Base-by-base conservation (phyloP, 352 stramenopile genomes). In the Hyaloperonospora arabidopsidis region DNA sequence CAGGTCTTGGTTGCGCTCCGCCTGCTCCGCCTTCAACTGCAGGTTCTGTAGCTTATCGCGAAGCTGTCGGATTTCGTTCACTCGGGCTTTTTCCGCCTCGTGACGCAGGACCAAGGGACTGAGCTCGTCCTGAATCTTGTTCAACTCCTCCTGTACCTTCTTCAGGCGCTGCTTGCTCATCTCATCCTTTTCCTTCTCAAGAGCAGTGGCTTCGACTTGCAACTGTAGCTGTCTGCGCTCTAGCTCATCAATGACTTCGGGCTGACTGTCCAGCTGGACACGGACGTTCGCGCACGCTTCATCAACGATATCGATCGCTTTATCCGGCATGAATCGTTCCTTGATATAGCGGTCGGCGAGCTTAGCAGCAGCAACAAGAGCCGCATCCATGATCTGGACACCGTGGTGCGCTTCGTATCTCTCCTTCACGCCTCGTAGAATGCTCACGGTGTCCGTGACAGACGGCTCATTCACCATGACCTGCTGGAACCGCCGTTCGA, bases 381-480 rank as follows among this genome's bases (percentile, higher is more conserved):
- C 92, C 19, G 74, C 73, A 63, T 99, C 96, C 2, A 76, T 72
- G 57, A 99, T 98, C 28, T 87, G 76, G 0, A 99, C 93, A 38
- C 95, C 93, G 62, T 99, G 96, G 68, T 98, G 95, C 13, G 80
- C 86, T 69, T 99, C 95, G 67, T 99, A 99, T n/a, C 84, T 73
- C 41, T 97, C 86, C 48, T 96, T 97, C 6, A 99, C 57, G 7
- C 96, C 96, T 49, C 94, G 82, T 8, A 99, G 65, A 59, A 99
- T 99, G 32, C 74, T 94, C 41, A 99, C 84, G 0, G 96, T 98
- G 50, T 97, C 88, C 25, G 96, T 74, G 0, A 98, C 93, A 3
- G 71, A 90, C 4, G 96, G 96, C 49, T 99, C 96, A 29, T 82
- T 84, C 11, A 99, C 93, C 2, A 85, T 46, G 1, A 99, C 93